phyloP scores from a whole-genome alignment of 2,329 filamentous ascomycete species.

The Colletotrichum simmondsii region DNA sequence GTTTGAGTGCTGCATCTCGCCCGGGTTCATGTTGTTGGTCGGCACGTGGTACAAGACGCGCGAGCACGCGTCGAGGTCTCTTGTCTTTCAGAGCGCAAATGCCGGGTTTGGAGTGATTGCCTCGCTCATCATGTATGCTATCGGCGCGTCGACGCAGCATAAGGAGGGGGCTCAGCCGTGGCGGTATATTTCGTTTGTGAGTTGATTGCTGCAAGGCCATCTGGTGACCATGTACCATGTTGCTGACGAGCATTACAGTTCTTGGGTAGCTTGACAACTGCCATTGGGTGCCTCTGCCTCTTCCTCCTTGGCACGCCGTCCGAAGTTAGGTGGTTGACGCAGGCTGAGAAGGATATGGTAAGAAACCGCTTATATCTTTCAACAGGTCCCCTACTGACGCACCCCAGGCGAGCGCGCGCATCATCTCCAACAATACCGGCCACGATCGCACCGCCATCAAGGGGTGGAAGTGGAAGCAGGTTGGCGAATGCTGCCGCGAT shows the following conservation, averaged over 20 bases:
- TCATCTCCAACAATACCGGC: slow-evolving; percentile 49
- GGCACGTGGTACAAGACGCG: slow-evolving; percentile 51
- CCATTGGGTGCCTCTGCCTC: slow-evolving; percentile 45
- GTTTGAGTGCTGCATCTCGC: slow-evolving; percentile 51
- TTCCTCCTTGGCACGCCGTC: slow-evolving; percentile 49
- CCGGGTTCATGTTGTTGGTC: slow-evolving; percentile 50
- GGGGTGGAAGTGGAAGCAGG: slow-evolving; percentile 51
- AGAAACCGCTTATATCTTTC: not conserved
- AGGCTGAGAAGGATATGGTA: slow-evolving; percentile 48
- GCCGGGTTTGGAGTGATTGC: slow-evolving; percentile 50
- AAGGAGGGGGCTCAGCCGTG: slow-evolving; percentile 46
- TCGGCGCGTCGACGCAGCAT: slow-evolving; percentile 43
- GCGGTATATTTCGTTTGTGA: slow-evolving; percentile 51
- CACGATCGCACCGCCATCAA: slow-evolving; percentile 49
- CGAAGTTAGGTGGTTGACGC: slow-evolving; percentile 48
- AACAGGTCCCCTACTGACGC: not conserved
- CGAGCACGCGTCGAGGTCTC: slow-evolving; percentile 39
- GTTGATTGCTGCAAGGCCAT: too few relatives aligned
- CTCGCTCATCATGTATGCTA: slow-evolving; percentile 48
- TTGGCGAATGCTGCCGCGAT: slow-evolving; percentile 46
- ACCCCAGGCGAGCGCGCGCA: slow-evolving; percentile 42
- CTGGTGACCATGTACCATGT: too few relatives aligned
- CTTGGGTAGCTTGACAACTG: slow-evolving; percentile 46
- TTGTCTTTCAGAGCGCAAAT: slow-evolving; percentile 31
- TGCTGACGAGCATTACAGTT: slow-evolving; percentile 37